Percentiles rank a stretch among this genome's conserved stretches.
phyloP scores from a whole-genome alignment of 1,284 basidiomycete species.

The Ceratobasidium sp. region DNA sequence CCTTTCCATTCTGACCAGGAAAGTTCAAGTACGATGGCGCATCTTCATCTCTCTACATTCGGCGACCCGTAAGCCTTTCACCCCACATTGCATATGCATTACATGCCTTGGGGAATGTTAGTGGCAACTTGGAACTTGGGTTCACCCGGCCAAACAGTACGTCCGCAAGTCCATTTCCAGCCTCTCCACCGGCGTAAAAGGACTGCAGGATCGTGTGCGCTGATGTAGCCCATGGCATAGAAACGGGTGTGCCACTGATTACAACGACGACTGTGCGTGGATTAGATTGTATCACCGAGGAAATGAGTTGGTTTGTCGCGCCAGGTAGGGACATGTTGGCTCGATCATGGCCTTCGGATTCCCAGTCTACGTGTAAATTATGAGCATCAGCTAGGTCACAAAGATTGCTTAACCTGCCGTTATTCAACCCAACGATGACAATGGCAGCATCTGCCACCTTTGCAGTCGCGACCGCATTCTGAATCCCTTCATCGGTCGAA shows the following conservation, averaged over 20 bases:
- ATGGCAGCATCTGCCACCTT: slow-evolving; percentile 63
- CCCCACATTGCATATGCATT: too few species aligned
- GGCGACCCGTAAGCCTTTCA: background rate
- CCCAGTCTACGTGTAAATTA: slow-evolving; percentile 56
- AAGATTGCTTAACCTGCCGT: slow-evolving; percentile 44
- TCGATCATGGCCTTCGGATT: slow-evolving; percentile 71
- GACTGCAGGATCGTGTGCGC: slow-evolving; percentile 62
- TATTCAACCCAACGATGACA: slow-evolving; percentile 67
- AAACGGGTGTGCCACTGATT: slow-evolving; percentile 49
- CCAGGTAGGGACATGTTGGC: slow-evolving; percentile 64
- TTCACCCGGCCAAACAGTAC: slow-evolving; percentile 45
- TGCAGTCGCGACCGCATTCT: slow-evolving; percentile 65
- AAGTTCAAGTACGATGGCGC: slow-evolving; percentile 40
- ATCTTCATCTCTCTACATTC: slow-evolving; percentile 39
- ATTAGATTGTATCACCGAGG: slow-evolving; percentile 44
- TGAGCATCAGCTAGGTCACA: background rate
- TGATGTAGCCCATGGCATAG: slow-evolving; percentile 62
- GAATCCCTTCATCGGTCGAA: slow-evolving; percentile 61
- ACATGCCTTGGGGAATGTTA: slow-evolving; percentile 45
- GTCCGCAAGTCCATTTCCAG: slow-evolving; percentile 48
- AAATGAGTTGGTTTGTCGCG: slow-evolving; percentile 45
- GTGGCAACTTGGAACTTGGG: slow-evolving; percentile 41
- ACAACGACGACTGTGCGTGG: slow-evolving; percentile 55
- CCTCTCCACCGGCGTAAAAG: slow-evolving; percentile 59
- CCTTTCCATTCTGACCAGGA: slow-evolving; percentile 47